Evolutionary conservation across 495 filamentous ascomycete species (phyloP), one percentile per base, ranked within the genome.

Genomic region (Pseudotulostoma volvatum): DNA sequence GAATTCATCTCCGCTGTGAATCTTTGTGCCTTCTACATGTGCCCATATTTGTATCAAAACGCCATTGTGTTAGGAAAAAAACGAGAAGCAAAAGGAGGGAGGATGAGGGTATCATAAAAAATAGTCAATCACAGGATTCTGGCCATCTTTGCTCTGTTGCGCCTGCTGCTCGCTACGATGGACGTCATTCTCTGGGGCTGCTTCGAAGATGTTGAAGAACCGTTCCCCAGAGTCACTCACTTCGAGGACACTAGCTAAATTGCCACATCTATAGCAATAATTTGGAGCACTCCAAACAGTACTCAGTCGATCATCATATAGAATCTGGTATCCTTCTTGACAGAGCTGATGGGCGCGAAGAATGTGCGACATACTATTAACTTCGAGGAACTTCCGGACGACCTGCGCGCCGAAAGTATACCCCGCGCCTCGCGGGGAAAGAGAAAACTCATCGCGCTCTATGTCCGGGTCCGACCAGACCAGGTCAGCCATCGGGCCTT

Each of bases 281-380:
- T 95, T 95, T 3, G 87, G 87, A 1, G 87, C 90, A 53, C 83
- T 92, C 90, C 90, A 97, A 3, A 97, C 90, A 3, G 92, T 96
- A 57, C 81, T 90, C 38, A 97, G 61, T 15, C 77, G 77, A 57
- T 95, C 86, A 53, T 95, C 90, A 56, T 90, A 97, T 3, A 97
- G 70, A 38, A 93, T 78, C 59, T 95, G 87, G 56, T 84, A 97
- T 0, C 90, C 90, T 57, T 97, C 90, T 53, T 97, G 87, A 52
- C 90, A 97, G 0, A 97, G 71, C 64, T 97, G 90, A 55, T 97
- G 90, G 7, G 90, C 90, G 2, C 90, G 83, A 31, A 97, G 60
- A 43, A 97, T 97, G 57, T 97, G 90, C 14, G 76, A 82, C 87
- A 96, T 95, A 46, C 71, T 77, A 56, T 97, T 97, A 44, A 97